Base-by-base conservation (phyloP, 352 stramenopile genomes). In the Salisapilia sapeloensis region DNA sequence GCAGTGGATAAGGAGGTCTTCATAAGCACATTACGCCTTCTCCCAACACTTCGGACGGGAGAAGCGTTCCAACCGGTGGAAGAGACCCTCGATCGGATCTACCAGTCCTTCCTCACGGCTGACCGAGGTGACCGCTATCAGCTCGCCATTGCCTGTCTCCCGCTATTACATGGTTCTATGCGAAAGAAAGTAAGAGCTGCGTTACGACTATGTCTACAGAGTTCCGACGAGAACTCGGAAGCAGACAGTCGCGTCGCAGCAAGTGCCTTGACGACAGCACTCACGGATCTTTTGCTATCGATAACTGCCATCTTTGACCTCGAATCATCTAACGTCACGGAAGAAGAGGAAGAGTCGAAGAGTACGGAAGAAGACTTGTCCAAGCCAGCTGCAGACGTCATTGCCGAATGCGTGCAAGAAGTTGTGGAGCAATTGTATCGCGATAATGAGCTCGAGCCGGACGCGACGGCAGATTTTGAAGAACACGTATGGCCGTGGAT, bases 41-140 rank as follows among this genome's bases (percentile, higher is more conserved):
- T 85, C 21, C 61, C 65, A 1, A 56, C 56, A n/a, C 40, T 82
- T 7, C 59, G 64, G 12, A 60, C 41, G 1, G 52, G 56, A 2
- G 63, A 79, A 29, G 52, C 62, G n/a, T 83, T 80, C 19, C 55
- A 62, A 8, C 57, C 63, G 9, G 45, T 84, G 16, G 56, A 85
- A 37, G 63, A 69, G 20, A 62, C 63, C 17, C 52, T 89, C 9
- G 56, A 57, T 25, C 59, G 69, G 13, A 63, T 89, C 18, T 81
- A 67, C 27, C 44, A 53, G 17, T 80, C 64, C 6, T 83, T 87
- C 24, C 37, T 72, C 9, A 45, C 41, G 2, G 69, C 62, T 4
- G 57, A 82, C 16, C 60, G 56, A 19, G 55, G 53, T 2, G 56
- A 80, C 24, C 18, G 78, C n/a, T 59, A 65, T n/a, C 51, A 82